Conservation (phyloP, 495 filamentous ascomycete genomes). For the Pyronema omphalodes region DNA sequence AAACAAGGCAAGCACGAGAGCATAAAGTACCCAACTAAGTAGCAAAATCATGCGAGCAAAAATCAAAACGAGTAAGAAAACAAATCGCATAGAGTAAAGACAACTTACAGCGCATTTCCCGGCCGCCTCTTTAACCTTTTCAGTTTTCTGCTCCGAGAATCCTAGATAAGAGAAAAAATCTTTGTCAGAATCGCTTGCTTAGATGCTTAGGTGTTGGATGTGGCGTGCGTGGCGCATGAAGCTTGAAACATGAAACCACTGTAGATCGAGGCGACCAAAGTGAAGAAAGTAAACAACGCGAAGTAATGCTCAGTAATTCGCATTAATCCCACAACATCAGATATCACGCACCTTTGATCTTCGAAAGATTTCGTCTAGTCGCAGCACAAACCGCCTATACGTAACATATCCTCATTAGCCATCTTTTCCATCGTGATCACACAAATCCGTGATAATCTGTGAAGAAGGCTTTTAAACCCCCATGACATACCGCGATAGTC, state of each 20-base stretch:
- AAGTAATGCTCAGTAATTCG: background rate
- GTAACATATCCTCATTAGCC: background rate
- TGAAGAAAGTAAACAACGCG: too few species aligned
- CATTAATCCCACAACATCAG: background rate
- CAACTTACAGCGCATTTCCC: slow-evolving; percentile 45
- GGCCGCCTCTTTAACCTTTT: slow-evolving; percentile 63
- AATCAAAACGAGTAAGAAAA: background rate
- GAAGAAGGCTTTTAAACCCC: background rate
- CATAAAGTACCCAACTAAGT: background rate
- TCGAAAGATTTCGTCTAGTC: slow-evolving; percentile 45
- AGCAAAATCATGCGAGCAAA: background rate
- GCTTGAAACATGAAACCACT: too few species aligned
- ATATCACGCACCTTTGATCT: slow-evolving; percentile 42
- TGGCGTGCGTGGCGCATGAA: background rate
- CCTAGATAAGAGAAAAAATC: slow-evolving; percentile 2
- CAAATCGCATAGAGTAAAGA: too few species aligned
- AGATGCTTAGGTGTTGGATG: too few species aligned
- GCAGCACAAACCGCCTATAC: slow-evolving; percentile 42
- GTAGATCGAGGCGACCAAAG: too few species aligned
- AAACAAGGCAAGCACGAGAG: too few species aligned
- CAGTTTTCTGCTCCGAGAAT: slow-evolving; percentile 65
- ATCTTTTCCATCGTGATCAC: too few species aligned
- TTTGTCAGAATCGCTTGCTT: background rate
- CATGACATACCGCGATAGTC: slow-evolving; percentile 42
- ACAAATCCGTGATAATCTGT: background rate